Conservation (phyloP, 2,329 filamentous ascomycete species). For the Colletotrichum plurivorum region DNA sequence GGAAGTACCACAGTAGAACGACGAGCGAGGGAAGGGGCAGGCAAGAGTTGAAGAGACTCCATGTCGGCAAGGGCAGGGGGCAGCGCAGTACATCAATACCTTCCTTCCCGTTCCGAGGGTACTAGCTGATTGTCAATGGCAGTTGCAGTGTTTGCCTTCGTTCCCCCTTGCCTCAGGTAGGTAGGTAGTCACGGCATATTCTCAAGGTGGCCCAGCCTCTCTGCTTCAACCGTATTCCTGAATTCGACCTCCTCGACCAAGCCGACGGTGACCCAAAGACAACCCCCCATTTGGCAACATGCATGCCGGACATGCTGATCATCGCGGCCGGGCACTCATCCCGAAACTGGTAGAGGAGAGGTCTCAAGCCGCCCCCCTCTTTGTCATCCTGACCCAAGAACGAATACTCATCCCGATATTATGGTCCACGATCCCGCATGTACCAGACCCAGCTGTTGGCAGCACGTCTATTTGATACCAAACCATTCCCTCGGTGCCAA, state of each 20-base stretch:
- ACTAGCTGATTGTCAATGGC: no score
- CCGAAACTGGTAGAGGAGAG: background rate
- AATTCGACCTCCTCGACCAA: background rate
- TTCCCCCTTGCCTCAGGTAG: no score
- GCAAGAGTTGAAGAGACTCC: background rate
- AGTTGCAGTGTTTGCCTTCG: no score
- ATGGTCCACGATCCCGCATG: slow-evolving; percentile 26
- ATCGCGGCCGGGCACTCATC: slow-evolving; percentile 5
- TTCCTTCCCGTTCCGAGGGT: no score
- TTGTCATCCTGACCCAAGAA: background rate
- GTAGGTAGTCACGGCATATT: no score
- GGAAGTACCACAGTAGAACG: slow-evolving; percentile 1
- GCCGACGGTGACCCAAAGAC: background rate
- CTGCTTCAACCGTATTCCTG: no score
- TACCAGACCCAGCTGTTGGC: slow-evolving; percentile 7
- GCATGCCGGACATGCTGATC: background rate
- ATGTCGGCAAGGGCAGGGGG: slow-evolving; percentile 8
- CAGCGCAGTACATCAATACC: background rate
- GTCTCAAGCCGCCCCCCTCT: background rate
- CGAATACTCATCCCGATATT: slow-evolving; percentile 20
- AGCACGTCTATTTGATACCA: slow-evolving; percentile 19
- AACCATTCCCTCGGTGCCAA: slow-evolving; percentile 33
- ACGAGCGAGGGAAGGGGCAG: slow-evolving; percentile 13
- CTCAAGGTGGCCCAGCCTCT: no score
- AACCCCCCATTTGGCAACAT: background rate